Base-by-base conservation (phyloP, 2,329 filamentous ascomycete genomes). In the Thermomyces lanuginosus region DNA sequence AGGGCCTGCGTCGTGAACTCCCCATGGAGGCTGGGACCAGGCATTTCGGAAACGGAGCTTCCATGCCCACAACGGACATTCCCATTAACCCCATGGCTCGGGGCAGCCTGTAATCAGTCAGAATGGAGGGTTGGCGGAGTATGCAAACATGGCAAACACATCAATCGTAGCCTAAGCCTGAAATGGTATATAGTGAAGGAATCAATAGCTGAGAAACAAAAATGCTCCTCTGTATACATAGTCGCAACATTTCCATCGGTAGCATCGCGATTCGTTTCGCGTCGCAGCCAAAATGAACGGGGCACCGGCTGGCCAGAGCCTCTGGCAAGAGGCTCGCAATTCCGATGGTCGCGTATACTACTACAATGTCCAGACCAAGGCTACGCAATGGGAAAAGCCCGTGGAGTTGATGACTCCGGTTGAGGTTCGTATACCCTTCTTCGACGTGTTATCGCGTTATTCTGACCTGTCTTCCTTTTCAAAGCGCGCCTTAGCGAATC, bases 341-440 rank as follows among this genome's bases (percentile, higher is more conserved):
- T 60, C 73, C 2, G 83, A 92, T 45, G 86, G 84, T 37, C 72
- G 80, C 40, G 64, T 72, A 24, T 98, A 98, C 54, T 98, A 91
- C 53, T 92, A 84, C 63, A 92, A 98, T 50, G 59, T 72, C 8
- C 58, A 71, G 34, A 92, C 83, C 9, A 91, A 91, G 49, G 70
- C 67, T 36, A 95, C 89, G 16, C 77, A 84, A 67, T 98, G 89
- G 89, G 76, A 73, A 21, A 95, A 93, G 58, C 91, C 89, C 3
- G 69, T 78, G 46, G 89, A 92, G 23, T 62, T 92, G 55, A 84
- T 92, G 78, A 76, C 69, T 12, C 68, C 72, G 5, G 71, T 74
- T 27, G 83, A 92, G 71, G 82, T 84, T 56, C 36, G 53, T 39
- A 31, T 23, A 16, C 29, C 31, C 6, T 16, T n/a, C 14, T 16